Conservation (phyloP, 495 filamentous ascomycete species). For the Annulohypoxylon maeteangense region DNA sequence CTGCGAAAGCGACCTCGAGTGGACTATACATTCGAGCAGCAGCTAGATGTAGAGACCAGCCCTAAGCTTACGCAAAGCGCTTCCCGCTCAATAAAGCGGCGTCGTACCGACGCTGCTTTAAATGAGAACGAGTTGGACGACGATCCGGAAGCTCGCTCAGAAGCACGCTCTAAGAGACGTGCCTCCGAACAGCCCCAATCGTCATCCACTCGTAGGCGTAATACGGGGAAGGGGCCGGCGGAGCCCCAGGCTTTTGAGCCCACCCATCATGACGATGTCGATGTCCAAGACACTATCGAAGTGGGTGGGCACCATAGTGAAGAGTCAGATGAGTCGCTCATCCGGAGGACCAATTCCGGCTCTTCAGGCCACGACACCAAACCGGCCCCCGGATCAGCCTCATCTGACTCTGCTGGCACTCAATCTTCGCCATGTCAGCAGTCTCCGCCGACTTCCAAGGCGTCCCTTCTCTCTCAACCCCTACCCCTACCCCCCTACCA, state of each 20-base stretch:
- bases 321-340: conserved; percentile 39
- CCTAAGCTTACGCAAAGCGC: conserved; percentile 40
- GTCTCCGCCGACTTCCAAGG: not conserved
- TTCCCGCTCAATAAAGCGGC: conserved; percentile 41
- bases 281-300: conserved; percentile 62
- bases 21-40: conserved; percentile 59
- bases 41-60: conserved; percentile 46
- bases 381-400: not conserved
- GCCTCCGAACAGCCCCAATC: conserved; percentile 48
- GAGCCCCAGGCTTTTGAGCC: conserved; percentile 47
- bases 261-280: conserved; percentile 53
- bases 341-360: conserved; percentile 31
- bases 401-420: not conserved
- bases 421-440: not conserved
- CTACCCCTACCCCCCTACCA: not conserved
- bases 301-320: conserved; percentile 52
- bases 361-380: conserved; percentile 30
- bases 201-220: conserved; percentile 49
- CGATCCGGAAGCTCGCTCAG: conserved; percentile 44
- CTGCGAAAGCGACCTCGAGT: conserved; percentile 58
- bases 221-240: conserved; percentile 46
- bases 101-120: conserved; percentile 42
- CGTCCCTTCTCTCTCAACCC: not conserved
- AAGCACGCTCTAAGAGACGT: conserved; percentile 47
- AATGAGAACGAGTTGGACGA: conserved; percentile 44